A percentile compares a stretch with the other conserved stretches of the same genome.
Evolutionary conservation across 139 green algal species (phyloP).

Genomic region (Chlamydomonas schloesseri): DNA sequence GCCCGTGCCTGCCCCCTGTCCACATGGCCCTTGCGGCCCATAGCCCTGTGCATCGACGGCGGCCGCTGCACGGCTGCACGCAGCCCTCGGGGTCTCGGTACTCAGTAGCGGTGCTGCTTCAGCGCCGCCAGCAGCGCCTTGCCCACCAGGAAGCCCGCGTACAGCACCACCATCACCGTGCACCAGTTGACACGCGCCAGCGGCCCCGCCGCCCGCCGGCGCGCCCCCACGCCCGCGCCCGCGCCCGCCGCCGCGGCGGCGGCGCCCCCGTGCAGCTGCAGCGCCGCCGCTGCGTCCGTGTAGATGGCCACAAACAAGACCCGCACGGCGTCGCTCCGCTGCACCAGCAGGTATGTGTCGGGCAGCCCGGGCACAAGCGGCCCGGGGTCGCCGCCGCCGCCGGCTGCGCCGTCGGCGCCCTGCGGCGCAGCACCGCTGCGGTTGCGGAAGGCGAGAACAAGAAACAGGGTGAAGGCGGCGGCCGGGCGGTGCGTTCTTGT

Average conservation of each 20-base stretch:
- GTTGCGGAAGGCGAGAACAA: too few relatives aligned
- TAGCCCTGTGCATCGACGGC: too few relatives aligned
- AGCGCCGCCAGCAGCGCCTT: slow-evolving; percentile 39
- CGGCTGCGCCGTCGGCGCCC: neutral
- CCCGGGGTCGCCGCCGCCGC: neutral
- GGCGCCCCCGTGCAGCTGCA: too few relatives aligned
- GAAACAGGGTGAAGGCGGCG: too few relatives aligned
- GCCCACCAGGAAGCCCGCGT: slow-evolving; percentile 41
- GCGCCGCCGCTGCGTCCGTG: slow-evolving; percentile 27
- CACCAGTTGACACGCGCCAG: slow-evolving; percentile 26
- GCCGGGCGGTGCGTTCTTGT: too few relatives aligned
- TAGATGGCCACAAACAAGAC: slow-evolving; percentile 53
- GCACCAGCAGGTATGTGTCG: slow-evolving; percentile 52
- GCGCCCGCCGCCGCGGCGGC: too few relatives aligned
- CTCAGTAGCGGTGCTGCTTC: slow-evolving; percentile 17
- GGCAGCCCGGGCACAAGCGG: slow-evolving; percentile 23
- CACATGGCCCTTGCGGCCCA: too few relatives aligned
- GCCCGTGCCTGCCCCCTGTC: too few relatives aligned
- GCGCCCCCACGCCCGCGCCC: neutral
- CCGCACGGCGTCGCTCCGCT: slow-evolving; percentile 37
- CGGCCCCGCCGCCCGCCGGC: neutral
- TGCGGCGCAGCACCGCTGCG: neutral
- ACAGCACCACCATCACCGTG: slow-evolving; percentile 49
- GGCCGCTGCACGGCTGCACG: too few relatives aligned
- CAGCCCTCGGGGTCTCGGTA: too few relatives aligned